A percentile compares a stretch with the other conserved stretches of the same genome.
These are phyloP conservation scores for Candida vaughaniae DNA, from an alignment of 805 yeast genomes.

Conservation along the genomic window DNA sequence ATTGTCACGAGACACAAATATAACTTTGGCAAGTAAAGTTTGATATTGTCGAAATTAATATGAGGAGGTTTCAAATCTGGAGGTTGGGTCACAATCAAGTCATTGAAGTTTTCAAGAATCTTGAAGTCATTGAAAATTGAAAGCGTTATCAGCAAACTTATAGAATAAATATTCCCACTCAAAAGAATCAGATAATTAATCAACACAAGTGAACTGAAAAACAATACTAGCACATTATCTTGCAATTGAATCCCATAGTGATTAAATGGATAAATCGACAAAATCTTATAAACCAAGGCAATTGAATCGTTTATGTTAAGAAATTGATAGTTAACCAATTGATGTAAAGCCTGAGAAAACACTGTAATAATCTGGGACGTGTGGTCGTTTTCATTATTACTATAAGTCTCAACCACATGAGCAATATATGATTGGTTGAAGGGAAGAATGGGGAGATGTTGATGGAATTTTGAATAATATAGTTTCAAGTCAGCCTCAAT, in stretches of 20 bases:
- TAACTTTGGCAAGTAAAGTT: constrained; percentile 40
- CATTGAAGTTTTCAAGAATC: constrained; percentile 45
- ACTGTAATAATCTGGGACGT: constrained; percentile 36
- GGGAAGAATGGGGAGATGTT: constrained; percentile 47
- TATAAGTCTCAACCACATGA: constrained; percentile 15
- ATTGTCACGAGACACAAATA: constrained; percentile 46
- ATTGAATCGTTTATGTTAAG: constrained; percentile 32
- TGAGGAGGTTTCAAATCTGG: constrained; percentile 6
- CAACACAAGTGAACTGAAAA: constrained; percentile 29
- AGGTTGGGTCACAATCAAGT: constrained; percentile 17
- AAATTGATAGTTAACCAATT: constrained; percentile 36
- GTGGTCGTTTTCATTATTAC: constrained; percentile 22
- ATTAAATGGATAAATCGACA: constrained; percentile 36
- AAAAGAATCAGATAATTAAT: constrained; percentile 57
- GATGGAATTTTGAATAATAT: constrained; percentile 46
- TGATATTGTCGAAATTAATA: constrained; percentile 22
- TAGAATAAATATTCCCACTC: constrained; percentile 59
- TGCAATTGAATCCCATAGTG: constrained; percentile 18
- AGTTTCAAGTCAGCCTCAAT: constrained; percentile 34
- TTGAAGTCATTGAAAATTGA: constrained; percentile 60
- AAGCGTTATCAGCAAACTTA: constrained; percentile 52
- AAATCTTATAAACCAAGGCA: constrained; percentile 31
- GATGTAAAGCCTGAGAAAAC: constrained; percentile 40
- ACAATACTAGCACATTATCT: constrained; percentile 27
- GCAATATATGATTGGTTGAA: constrained; percentile 24